A percentile compares a stretch with the other conserved stretches of the same genome.
phyloP scores from a whole-genome alignment of 108 stramenopile species.

The Nitzschia sp. region DNA sequence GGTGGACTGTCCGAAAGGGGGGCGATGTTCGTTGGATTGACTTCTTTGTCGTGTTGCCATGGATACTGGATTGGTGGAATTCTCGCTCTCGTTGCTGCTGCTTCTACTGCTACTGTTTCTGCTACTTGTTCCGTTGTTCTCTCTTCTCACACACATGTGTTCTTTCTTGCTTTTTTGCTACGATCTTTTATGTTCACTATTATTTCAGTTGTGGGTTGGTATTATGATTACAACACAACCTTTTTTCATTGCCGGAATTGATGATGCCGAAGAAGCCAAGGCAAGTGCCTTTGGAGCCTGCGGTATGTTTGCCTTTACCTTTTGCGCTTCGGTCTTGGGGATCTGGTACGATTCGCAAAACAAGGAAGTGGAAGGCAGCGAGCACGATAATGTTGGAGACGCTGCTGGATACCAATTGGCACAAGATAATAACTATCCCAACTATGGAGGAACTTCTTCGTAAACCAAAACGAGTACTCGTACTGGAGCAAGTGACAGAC shows the following conservation, averaged over 20 bases:
- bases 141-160: too few species aligned
- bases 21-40: too few species aligned
- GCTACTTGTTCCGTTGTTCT: too few species aligned
- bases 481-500: too few species aligned
- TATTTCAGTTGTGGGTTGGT: constrained; percentile 53
- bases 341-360: constrained; percentile 54
- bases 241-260: constrained; percentile 79
- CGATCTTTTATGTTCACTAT: constrained; percentile 1
- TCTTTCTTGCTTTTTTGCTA: too few species aligned
- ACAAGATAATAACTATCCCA: constrained; percentile 35
- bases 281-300: constrained; percentile 79
- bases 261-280: constrained; percentile 65
- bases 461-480: too few species aligned
- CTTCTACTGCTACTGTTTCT: too few species aligned
- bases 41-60: too few species aligned
- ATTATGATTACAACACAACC: constrained; percentile 72
- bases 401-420: constrained; percentile 50
- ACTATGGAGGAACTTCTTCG: constrained; percentile 47
- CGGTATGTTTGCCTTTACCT: constrained; percentile 76
- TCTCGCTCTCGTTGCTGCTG: too few species aligned
- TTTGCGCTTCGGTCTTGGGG: constrained; percentile 46
- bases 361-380: constrained; percentile 21
- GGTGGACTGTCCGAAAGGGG: too few species aligned
- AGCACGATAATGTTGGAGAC: constrained; percentile 14
- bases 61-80: too few species aligned